Evolutionary conservation across 2,329 filamentous ascomycete genomes (phyloP).

Genomic region (Herpomyces periplanetae): DNA sequence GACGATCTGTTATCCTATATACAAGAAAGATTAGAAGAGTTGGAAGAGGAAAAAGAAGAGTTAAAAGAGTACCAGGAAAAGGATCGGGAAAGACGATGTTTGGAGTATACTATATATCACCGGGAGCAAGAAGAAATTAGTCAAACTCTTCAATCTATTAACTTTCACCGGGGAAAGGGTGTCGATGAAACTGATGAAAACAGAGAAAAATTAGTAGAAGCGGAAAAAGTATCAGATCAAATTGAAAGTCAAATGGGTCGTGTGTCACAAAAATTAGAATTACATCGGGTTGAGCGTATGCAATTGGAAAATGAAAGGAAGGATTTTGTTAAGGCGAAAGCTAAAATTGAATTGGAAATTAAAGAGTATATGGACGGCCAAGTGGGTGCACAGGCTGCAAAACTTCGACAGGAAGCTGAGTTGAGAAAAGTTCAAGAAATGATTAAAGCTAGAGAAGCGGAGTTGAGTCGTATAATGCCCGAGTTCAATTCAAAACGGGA

Average conservation of each 20-base stretch:
- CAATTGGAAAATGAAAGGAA: constrained; percentile 68
- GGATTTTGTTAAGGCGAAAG: constrained; percentile 34
- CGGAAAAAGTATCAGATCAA: constrained; percentile 34
- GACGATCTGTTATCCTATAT: constrained; percentile 73
- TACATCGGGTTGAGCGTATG: constrained; percentile 41
- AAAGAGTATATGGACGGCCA: constrained; percentile 53
- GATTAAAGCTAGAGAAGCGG: constrained; percentile 32
- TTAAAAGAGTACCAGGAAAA: constrained; percentile 74
- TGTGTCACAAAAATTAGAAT: constrained; percentile 40
- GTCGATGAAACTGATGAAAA: constrained; percentile 51
- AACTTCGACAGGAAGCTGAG: constrained; percentile 26
- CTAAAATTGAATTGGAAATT: constrained; percentile 48
- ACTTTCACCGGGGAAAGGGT: constrained; percentile 38
- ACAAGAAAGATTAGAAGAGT: constrained; percentile 45
- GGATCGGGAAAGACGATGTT: constrained; percentile 53
- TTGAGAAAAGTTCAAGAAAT: constrained; percentile 28
- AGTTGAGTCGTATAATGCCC: constrained; percentile 34
- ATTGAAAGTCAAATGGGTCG: constrained; percentile 43
- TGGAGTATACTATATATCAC: constrained; percentile 79
- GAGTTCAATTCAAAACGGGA: constrained; percentile 30
- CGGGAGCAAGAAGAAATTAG: constrained; percentile 47
- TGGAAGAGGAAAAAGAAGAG: constrained; percentile 92
- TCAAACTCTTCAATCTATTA: constrained; percentile 37
- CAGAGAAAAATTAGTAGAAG: constrained; percentile 29
- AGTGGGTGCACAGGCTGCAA: constrained; percentile 30